These are phyloP conservation scores for Corymbia calophylla DNA, from an alignment of 441 rosid species.

Conservation along the genomic window DNA sequence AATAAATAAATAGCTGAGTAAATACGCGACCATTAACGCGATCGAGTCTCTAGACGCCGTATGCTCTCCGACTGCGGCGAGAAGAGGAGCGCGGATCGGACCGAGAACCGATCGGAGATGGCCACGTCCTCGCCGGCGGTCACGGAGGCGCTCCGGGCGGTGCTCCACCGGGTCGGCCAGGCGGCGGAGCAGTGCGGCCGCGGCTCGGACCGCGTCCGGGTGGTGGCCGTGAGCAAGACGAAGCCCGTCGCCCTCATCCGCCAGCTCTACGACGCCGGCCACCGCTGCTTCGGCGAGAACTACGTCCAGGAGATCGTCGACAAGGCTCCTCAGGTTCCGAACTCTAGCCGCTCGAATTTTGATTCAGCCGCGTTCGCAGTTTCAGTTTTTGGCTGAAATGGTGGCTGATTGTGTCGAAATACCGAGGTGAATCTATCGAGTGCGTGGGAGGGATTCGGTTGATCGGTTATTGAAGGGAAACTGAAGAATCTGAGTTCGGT, in stretches of 20 bases:
- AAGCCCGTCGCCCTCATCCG: slow-evolving; percentile 66
- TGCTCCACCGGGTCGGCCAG: slow-evolving; percentile 53
- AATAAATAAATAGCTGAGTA: not conserved
- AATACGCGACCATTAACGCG: not conserved
- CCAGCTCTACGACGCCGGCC: slow-evolving; percentile 85
- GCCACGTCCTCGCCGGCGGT: slow-evolving; percentile 40
- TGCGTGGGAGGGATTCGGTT: not conserved
- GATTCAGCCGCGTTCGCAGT: not conserved
- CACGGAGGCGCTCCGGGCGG: slow-evolving; percentile 58
- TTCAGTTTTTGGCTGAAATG: not conserved
- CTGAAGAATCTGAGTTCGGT: not conserved
- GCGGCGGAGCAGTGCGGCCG: slow-evolving; percentile 66
- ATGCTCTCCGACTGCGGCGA: not conserved
- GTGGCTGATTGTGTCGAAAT: not conserved
- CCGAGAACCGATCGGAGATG: slow-evolving; percentile 24
- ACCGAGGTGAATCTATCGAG: not conserved
- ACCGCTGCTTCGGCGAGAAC: slow-evolving; percentile 79
- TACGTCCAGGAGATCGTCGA: slow-evolving; percentile 87
- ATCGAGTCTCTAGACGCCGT: not conserved
- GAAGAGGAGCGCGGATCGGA: slow-evolving; percentile 4
- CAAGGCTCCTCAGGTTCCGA: slow-evolving; percentile 83
- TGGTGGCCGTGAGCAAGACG: slow-evolving; percentile 95
- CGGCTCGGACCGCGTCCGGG: slow-evolving; percentile 42
- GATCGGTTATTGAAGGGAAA: not conserved
- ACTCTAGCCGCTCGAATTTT: not conserved